phyloP scores from a whole-genome alignment of 148 eudicot species.

The Chenopodium formosanum region DNA sequence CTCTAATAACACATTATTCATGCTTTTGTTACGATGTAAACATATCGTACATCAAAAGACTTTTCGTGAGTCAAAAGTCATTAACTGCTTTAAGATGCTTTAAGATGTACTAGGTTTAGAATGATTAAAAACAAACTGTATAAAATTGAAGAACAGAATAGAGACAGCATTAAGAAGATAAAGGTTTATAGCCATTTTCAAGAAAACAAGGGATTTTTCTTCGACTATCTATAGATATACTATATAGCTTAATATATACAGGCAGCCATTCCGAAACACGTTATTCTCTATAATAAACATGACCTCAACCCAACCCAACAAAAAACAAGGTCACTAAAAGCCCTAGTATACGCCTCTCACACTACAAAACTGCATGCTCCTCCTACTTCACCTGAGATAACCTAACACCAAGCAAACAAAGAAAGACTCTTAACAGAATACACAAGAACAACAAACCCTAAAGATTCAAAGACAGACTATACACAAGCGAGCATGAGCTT shows the following conservation, averaged over 20 bases:
- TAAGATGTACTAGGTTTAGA: not conserved
- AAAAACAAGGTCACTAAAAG: slow-evolving; percentile 27
- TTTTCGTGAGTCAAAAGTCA: too few species aligned
- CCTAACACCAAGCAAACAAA: slow-evolving; percentile 18
- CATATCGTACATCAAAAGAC: too few species aligned
- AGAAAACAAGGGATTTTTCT: slow-evolving; percentile 10
- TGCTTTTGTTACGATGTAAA: too few species aligned
- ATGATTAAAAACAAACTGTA: not conserved
- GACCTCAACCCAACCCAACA: slow-evolving; percentile 29
- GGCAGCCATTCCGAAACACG: slow-evolving; percentile 21
- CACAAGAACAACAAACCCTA: slow-evolving; percentile 23
- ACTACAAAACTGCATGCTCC: slow-evolving; percentile 43
- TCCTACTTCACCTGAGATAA: slow-evolving; percentile 22
- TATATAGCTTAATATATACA: slow-evolving; percentile 29
- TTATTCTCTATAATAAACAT: slow-evolving; percentile 32
- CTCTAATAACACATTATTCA: too few species aligned
- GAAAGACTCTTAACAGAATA: slow-evolving; percentile 18
- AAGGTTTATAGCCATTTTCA: not conserved
- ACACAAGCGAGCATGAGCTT: slow-evolving; percentile 35
- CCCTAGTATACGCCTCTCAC: slow-evolving; percentile 26
- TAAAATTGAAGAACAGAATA: not conserved
- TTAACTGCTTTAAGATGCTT: not conserved
- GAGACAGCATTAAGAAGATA: not conserved
- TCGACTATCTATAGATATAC: slow-evolving; percentile 12
- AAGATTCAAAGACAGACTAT: slow-evolving; percentile 35